Conservation (phyloP, 208 protist genomes). For the Leishmania amazonensis region DNA sequence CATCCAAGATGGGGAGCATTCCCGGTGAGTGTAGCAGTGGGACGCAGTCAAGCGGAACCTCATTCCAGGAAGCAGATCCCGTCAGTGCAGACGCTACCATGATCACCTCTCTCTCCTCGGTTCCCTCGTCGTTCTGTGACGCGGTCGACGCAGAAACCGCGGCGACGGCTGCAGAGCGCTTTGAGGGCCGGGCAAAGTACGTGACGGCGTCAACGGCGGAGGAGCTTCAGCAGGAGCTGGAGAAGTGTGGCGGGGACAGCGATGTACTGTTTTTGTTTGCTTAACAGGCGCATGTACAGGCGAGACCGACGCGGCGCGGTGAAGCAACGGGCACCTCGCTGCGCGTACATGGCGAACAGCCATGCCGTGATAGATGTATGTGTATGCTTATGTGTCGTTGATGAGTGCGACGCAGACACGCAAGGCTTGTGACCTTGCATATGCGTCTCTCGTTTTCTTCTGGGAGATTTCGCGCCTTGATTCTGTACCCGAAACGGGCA, state of each 20-base stretch:
- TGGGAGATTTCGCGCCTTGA: background rate
- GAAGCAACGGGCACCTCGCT: no score
- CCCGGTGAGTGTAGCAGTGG: background rate
- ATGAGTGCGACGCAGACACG: background rate
- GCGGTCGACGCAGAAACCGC: background rate
- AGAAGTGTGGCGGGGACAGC: constrained; percentile 30
- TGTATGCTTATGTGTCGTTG: background rate
- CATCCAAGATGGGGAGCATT: background rate
- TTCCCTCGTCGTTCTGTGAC: background rate
- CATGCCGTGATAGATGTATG: background rate
- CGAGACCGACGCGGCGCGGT: background rate
- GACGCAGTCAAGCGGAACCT: background rate
- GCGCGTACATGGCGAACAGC: background rate
- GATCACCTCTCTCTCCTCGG: background rate
- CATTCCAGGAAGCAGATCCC: background rate
- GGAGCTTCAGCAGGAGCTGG: constrained; percentile 33
- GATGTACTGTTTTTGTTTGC: constrained; percentile 40
- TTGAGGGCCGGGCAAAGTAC: constrained; percentile 14
- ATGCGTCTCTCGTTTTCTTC: background rate
- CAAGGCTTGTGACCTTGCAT: background rate
- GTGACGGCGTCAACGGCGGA: constrained; percentile 12
- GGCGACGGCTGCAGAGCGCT: background rate
- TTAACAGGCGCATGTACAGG: background rate
- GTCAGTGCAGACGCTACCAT: background rate
- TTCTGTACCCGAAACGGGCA: background rate